These are phyloP conservation scores for Nicotiana benthamiana DNA, from an alignment of 257 asterid genomes.

Conservation along the genomic window DNA sequence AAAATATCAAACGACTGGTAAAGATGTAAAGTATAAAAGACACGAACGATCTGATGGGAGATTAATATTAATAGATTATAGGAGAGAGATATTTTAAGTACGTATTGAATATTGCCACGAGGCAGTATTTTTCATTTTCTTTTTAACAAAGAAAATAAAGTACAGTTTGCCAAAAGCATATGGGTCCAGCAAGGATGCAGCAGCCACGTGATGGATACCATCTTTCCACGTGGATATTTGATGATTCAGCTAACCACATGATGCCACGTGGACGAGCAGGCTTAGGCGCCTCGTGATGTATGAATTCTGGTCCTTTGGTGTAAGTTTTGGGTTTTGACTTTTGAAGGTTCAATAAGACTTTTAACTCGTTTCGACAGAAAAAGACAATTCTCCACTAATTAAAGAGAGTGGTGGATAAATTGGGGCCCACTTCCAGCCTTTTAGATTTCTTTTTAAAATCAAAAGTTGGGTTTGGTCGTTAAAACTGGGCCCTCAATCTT, in stretches of 20 bases:
- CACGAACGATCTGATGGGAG: not conserved
- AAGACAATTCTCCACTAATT: not conserved
- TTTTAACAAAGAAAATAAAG: not conserved
- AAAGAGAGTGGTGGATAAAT: not conserved
- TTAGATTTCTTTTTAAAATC: not conserved
- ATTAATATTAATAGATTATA: no score
- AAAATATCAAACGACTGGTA: no score
- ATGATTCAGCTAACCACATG: not conserved
- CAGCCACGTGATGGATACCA: not conserved
- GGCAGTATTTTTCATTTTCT: not conserved
- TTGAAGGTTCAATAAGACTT: not conserved
- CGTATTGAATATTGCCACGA: not conserved
- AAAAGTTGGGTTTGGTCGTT: not conserved
- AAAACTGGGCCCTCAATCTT: not conserved
- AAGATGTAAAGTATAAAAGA: no score
- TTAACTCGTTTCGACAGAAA: not conserved
- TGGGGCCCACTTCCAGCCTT: not conserved
- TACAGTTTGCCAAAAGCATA: not conserved
- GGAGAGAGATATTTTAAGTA: not conserved
- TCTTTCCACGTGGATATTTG: slow-evolving; percentile 5
- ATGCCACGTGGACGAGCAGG: not conserved
- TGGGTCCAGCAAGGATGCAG: not conserved
- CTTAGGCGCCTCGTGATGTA: not conserved
- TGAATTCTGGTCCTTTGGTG: not conserved
- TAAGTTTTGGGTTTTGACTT: not conserved